phyloP scores from a whole-genome alignment of 106 monocot genomes.

The Acorus gramineus region DNA sequence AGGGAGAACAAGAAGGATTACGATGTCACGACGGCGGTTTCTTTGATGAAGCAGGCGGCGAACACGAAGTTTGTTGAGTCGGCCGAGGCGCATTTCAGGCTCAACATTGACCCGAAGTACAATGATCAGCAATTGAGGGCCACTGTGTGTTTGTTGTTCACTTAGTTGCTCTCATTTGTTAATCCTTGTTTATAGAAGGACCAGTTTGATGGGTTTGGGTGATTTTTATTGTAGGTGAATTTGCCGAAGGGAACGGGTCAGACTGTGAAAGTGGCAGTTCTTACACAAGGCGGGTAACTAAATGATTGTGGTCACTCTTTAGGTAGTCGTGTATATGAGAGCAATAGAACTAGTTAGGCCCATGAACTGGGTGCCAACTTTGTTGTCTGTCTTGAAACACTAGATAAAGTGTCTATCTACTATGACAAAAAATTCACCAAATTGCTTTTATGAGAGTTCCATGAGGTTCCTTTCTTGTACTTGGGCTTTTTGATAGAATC shows the following conservation, averaged over 20 bases:
- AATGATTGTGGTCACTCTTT: not conserved
- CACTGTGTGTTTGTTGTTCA: slow-evolving; percentile 29
- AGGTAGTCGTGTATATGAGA: not conserved
- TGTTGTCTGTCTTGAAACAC: too few relatives aligned
- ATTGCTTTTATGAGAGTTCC: too few relatives aligned
- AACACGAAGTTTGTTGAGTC: slow-evolving; percentile 86
- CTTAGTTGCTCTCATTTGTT: not conserved
- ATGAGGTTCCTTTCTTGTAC: too few relatives aligned
- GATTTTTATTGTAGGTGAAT: slow-evolving; percentile 58
- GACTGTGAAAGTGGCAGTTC: slow-evolving; percentile 87
- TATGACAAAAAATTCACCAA: too few relatives aligned
- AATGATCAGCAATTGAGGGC: slow-evolving; percentile 96
- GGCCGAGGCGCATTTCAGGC: slow-evolving; percentile 85
- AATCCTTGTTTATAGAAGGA: not conserved
- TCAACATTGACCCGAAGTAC: slow-evolving; percentile 95
- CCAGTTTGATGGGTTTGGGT: too few relatives aligned
- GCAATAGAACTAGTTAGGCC: too few relatives aligned
- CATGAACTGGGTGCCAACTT: too few relatives aligned
- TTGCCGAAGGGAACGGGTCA: slow-evolving; percentile 95
- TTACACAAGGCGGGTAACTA: slow-evolving; percentile 63
- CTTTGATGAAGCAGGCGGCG: slow-evolving; percentile 52
- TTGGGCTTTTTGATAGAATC: too few relatives aligned
- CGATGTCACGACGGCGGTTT: slow-evolving; percentile 57
- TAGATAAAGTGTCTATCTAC: too few relatives aligned
- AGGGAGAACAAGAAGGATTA: slow-evolving; percentile 88